A percentile compares a stretch with the other conserved stretches of the same genome.
phyloP scores from a whole-genome alignment of 108 stramenopile genomes.

The Conticribra guillardii region DNA sequence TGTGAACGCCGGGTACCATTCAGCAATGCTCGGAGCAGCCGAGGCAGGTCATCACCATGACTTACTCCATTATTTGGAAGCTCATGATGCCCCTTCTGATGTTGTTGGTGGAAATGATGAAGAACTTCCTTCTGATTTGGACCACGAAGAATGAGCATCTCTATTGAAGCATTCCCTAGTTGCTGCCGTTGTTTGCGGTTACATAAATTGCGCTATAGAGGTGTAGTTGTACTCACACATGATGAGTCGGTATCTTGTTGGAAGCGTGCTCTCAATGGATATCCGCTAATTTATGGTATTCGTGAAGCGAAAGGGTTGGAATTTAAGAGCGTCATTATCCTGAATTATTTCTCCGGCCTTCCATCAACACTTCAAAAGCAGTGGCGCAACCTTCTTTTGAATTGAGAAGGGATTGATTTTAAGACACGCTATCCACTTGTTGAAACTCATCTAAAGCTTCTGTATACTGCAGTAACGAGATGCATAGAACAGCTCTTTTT shows the following conservation, averaged over 20 bases:
- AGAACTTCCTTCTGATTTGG: too few species aligned
- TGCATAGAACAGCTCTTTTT: constrained; percentile 57
- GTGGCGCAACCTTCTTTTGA: constrained; percentile 51
- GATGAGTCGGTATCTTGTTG: constrained; percentile 35
- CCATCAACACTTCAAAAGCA: constrained; percentile 47
- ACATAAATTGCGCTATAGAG: too few species aligned
- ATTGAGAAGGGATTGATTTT: constrained; percentile 24
- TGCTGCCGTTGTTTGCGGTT: too few species aligned
- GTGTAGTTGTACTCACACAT: constrained; percentile 51
- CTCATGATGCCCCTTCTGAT: too few species aligned
- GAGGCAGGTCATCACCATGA: too few species aligned
- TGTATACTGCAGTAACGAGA: constrained; percentile 64
- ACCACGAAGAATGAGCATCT: too few species aligned
- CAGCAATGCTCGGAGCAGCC: too few species aligned
- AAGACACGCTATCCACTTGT: constrained; percentile 34
- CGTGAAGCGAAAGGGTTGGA: constrained; percentile 63
- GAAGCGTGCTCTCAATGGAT: constrained; percentile 20
- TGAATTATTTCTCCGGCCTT: constrained; percentile 63
- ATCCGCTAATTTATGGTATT: constrained; percentile 53
- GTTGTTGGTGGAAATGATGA: too few species aligned
- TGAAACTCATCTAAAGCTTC: constrained; percentile 54
- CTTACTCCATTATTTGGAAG: too few species aligned
- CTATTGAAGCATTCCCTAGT: too few species aligned
- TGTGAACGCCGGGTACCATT: too few species aligned
- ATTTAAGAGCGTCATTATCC: constrained; percentile 58